Evolutionary conservation across 176 grass and related monocot genomes (phyloP).

Genomic region (Zoysia pacifica): DNA sequence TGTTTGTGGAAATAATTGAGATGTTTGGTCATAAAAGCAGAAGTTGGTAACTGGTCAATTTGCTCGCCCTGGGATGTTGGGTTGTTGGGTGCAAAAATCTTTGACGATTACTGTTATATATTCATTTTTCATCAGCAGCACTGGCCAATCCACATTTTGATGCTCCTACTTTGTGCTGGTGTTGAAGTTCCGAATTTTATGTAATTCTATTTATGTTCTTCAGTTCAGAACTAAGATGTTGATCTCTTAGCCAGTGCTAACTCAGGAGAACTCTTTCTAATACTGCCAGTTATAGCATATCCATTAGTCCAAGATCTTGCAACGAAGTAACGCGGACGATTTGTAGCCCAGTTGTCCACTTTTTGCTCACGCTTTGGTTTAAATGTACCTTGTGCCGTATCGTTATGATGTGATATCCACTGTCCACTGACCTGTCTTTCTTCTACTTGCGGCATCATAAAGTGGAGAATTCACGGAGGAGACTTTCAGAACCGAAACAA

Average conservation of each 20-base stretch:
- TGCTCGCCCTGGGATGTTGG: slow-evolving; percentile 22
- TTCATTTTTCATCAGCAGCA: background rate
- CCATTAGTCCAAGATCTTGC: background rate
- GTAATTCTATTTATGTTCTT: background rate
- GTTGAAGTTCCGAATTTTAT: slow-evolving; percentile 16
- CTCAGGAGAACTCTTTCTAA: background rate
- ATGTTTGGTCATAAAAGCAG: slow-evolving; percentile 29
- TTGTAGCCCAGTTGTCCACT: background rate
- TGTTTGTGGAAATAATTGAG: slow-evolving; percentile 19
- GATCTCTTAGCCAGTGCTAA: slow-evolving; percentile 1
- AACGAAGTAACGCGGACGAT: background rate
- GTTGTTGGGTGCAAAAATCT: slow-evolving; percentile 35
- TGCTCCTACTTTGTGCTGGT: slow-evolving; percentile 7
- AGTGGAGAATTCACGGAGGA: slow-evolving; percentile 71
- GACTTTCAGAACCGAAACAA: slow-evolving; percentile 62
- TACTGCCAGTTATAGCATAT: background rate
- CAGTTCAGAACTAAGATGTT: slow-evolving; percentile 6
- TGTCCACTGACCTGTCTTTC: slow-evolving; percentile 17
- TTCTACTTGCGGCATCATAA: slow-evolving; percentile 33
- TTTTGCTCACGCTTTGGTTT: background rate
- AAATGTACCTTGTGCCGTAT: background rate
- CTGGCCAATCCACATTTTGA: slow-evolving; percentile 10
- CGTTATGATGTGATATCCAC: slow-evolving; percentile 15
- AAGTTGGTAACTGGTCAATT: slow-evolving; percentile 27
- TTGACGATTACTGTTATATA: slow-evolving; percentile 27